A percentile compares a stretch with the other conserved stretches of the same genome.
Evolutionary conservation across 306 rosid species (phyloP).

Genomic region (Cicer yamashitae): DNA sequence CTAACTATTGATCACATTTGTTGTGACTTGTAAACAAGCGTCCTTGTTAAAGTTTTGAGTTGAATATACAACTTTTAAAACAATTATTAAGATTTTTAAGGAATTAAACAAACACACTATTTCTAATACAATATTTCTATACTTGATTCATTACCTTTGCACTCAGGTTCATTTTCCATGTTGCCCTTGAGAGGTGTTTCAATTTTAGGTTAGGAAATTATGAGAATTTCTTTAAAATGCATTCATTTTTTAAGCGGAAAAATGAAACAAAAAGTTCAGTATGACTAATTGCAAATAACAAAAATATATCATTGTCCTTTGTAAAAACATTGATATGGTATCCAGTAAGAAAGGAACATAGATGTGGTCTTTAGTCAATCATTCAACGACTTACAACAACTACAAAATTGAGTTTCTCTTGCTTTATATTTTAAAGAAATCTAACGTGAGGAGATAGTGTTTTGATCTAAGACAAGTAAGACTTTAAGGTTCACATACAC

Average conservation of each 20-base stretch:
- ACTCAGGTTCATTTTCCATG: not conserved
- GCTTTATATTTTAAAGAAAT: too few relatives aligned
- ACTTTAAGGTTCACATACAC: too few relatives aligned
- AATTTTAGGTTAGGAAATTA: not conserved
- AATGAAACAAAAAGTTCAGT: not conserved
- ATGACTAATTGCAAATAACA: not conserved
- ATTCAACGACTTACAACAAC: not conserved
- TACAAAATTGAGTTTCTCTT: not conserved
- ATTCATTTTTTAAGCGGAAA: not conserved
- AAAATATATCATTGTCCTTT: not conserved
- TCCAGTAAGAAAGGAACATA: not conserved
- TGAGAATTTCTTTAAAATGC: not conserved
- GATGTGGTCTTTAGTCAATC: not conserved
- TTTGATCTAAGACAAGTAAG: too few relatives aligned
- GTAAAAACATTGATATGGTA: not conserved
- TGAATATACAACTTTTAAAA: too few relatives aligned
- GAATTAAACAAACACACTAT: too few relatives aligned
- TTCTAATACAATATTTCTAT: too few relatives aligned
- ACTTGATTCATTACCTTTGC: too few relatives aligned
- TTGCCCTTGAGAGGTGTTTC: constrained; percentile 2
- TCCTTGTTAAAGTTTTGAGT: too few relatives aligned
- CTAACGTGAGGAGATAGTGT: too few relatives aligned
- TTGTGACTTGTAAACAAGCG: too few relatives aligned
- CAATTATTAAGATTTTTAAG: too few relatives aligned
- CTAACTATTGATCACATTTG: too few relatives aligned